These are phyloP conservation scores for Tetrahymena elliotti DNA, from an alignment of 73 alveolate genomes.

Conservation along the genomic window DNA sequence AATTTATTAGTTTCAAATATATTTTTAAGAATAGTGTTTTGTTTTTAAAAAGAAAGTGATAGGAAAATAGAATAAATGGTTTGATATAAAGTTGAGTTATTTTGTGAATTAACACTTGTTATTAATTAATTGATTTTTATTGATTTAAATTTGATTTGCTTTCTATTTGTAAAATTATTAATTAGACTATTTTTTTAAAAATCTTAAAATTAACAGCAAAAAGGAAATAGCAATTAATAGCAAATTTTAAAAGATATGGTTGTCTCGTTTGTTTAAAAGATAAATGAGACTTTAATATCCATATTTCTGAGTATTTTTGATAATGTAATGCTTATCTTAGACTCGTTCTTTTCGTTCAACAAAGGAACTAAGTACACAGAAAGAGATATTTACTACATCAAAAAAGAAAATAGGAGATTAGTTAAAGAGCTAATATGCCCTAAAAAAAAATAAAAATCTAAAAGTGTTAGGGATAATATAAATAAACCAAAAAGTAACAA, in stretches of 20 bases:
- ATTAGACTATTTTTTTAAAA: not conserved
- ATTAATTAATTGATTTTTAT: not conserved
- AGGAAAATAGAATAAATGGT: too few relatives aligned
- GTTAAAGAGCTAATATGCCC: not conserved
- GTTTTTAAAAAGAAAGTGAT: too few relatives aligned
- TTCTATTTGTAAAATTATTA: not conserved
- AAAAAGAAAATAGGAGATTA: not conserved
- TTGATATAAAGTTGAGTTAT: too few relatives aligned
- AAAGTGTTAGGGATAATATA: not conserved
- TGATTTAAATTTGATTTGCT: too few relatives aligned
- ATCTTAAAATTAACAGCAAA: not conserved
- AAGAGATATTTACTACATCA: not conserved
- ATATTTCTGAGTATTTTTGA: not conserved
- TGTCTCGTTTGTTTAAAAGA: not conserved
- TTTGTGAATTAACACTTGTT: not conserved
- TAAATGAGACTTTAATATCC: not conserved
- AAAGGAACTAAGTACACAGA: not conserved
- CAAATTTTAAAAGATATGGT: not conserved
- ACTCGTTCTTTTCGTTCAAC: not conserved
- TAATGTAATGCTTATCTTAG: not conserved
- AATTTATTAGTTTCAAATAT: too few relatives aligned
- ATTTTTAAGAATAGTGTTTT: too few relatives aligned
- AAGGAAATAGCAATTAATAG: not conserved
- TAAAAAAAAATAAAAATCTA: not conserved
- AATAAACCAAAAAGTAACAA: not conserved